A percentile compares a stretch with the other conserved stretches of the same genome.
These are phyloP conservation scores for Aspergillus tamarii DNA, from an alignment of 2,329 filamentous ascomycete genomes.

Conservation along the genomic window DNA sequence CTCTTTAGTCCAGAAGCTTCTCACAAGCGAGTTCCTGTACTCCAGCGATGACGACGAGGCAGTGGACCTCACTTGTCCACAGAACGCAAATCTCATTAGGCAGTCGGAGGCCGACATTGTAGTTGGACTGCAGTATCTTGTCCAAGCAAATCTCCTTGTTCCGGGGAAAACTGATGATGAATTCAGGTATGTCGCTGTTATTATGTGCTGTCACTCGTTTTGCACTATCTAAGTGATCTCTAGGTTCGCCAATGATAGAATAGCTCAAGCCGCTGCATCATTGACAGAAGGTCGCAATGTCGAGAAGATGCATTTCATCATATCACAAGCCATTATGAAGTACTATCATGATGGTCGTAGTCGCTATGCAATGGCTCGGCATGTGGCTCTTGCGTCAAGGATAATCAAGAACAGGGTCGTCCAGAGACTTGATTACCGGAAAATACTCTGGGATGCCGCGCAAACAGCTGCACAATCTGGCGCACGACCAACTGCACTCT, in stretches of 20 bases:
- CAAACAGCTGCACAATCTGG: constrained; percentile 79
- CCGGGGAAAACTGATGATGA: constrained; percentile 82
- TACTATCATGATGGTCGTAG: constrained; percentile 66
- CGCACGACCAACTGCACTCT: constrained; percentile 77
- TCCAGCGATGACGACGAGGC: constrained; percentile 49
- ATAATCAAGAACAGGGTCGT: constrained; percentile 71
- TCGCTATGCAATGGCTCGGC: constrained; percentile 74
- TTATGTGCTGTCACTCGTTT: not conserved
- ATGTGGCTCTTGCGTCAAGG: constrained; percentile 76
- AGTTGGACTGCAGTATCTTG: constrained; percentile 77
- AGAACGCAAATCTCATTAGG: constrained; percentile 52
- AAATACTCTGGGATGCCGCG: constrained; percentile 77
- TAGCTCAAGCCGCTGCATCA: constrained; percentile 72
- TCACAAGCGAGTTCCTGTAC: constrained; percentile 74
- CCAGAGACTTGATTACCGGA: constrained; percentile 68
- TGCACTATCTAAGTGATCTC: constrained; percentile 12
- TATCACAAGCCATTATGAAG: constrained; percentile 78
- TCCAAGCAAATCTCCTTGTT: constrained; percentile 79
- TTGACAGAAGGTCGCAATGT: constrained; percentile 69
- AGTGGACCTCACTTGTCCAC: constrained; percentile 40
- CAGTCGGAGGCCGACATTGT: constrained; percentile 68
- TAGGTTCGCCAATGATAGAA: constrained; percentile 85
- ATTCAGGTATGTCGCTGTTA: constrained; percentile 56
- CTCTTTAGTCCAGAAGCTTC: constrained; percentile 72
- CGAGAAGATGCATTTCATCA: constrained; percentile 86